Evolutionary conservation across 331 rosid species (phyloP), one percentile per base, ranked within the genome.

Genomic region (Quercus phellos): DNA sequence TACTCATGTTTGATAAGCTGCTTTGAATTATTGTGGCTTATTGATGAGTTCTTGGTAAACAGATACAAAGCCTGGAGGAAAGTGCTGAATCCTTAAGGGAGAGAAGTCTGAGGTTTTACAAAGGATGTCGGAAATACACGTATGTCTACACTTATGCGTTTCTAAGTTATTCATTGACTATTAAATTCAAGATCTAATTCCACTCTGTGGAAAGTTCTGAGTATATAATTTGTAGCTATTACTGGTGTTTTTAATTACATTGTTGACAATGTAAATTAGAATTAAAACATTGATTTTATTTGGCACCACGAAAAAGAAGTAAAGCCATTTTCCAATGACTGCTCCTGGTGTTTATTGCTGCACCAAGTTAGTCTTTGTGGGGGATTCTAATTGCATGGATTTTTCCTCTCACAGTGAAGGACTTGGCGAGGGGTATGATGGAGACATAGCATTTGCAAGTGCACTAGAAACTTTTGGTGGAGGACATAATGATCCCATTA

Each of bases 101-200:
- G 79, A 91, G 99, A 86, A 88, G 98, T 81, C 87, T 93, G 74
- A 95, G 80, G 81, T 95, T 95, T 84, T 90, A 88, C 86, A 95
- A 95, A 90, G 99, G 99, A 79, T 91, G 98, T 83, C 89, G 98
- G 85, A 95, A 93, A 85, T 95, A 95, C 87, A 95, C 99, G 99
- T 95, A 95, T 75, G 97, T 86, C 46, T 55, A 19, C 4, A 34
- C 60, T 16, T 81, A 5, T 35, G 29, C 60, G 27, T 38, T 22
- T 77, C 68, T 42, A 63, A 27, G 17, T 18, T 64, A 32, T 66
- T 30, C 50, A 3, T 66, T 6, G 4, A 8, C 19, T 17, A 9
- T 32, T 66, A 29, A 64, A 32, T 64, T 32, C 22, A 2, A 32
- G 38, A 32, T 64, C 70, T 61, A 1, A 26, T 64, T 64, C 9